phyloP scores from a whole-genome alignment of 2,329 filamentous ascomycete genomes.

The Ascochyta pisi region DNA sequence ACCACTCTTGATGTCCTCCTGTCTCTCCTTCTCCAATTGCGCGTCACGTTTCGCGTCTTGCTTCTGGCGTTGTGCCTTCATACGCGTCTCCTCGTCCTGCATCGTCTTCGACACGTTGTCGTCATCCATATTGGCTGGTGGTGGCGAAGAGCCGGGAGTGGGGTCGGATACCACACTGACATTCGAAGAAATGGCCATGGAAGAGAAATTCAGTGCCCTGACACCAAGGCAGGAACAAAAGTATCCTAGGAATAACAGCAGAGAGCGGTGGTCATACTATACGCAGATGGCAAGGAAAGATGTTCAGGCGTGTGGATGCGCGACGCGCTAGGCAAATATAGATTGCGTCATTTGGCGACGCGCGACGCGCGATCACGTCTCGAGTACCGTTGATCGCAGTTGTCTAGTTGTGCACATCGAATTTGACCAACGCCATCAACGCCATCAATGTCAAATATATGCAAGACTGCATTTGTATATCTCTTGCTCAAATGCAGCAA shows the following conservation, averaged over 20 bases:
- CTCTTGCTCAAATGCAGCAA: no score
- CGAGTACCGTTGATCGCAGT: not conserved
- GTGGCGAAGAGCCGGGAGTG: conserved; percentile 46
- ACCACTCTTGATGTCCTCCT: conserved; percentile 56
- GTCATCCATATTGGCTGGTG: conserved; percentile 37
- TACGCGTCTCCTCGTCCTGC: conserved; percentile 55
- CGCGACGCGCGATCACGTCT: conserved; percentile 34
- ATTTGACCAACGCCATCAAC: not conserved
- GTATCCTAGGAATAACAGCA: not conserved
- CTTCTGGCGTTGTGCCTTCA: conserved; percentile 52
- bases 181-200: conserved; percentile 36
- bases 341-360: conserved; percentile 30
- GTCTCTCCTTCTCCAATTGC: conserved; percentile 53
- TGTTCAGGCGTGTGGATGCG: conserved; percentile 21
- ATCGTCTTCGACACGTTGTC: conserved; percentile 49
- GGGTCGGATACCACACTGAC: conserved; percentile 33
- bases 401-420: not conserved
- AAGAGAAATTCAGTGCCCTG: not conserved
- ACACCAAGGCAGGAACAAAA: not conserved
- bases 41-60: conserved; percentile 55
- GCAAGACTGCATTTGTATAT: no score
- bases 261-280: conserved; percentile 2
- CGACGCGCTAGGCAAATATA: conserved; percentile 35
- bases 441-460: no score
- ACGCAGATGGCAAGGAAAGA: conserved; percentile 15